phyloP scores from a whole-genome alignment of 768 basidiomycete genomes.

The Clitopilus hobsonii region DNA sequence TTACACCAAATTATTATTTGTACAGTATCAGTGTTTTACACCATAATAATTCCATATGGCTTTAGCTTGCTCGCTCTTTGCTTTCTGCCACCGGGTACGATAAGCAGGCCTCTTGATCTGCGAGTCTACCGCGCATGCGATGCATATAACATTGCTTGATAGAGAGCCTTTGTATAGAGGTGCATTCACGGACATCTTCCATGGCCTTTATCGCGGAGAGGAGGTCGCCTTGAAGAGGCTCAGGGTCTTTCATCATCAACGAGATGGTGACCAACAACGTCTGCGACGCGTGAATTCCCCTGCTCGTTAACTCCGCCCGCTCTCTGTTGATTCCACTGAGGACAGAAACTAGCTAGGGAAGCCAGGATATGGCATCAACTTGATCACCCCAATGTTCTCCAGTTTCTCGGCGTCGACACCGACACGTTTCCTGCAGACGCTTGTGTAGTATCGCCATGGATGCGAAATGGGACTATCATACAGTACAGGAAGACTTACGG shows the following conservation, averaged over 20 bases:
- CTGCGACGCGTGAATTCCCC: conserved; percentile 8
- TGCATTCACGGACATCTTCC: conserved; percentile 11
- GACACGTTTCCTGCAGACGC: conserved; percentile 9
- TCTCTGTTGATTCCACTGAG: background rate
- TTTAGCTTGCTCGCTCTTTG: no score
- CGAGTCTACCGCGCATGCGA: no score
- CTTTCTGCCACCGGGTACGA: no score
- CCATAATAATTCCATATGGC: no score
- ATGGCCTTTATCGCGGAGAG: conserved; percentile 11
- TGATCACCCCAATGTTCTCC: conserved; percentile 13
- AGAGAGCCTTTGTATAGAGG: conserved; percentile 12
- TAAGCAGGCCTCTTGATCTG: no score
- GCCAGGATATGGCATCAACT: conserved; percentile 12
- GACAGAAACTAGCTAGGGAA: conserved; percentile 12
- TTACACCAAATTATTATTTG: no score
- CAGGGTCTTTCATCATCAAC: conserved; percentile 9
- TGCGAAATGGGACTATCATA: conserved; percentile 12
- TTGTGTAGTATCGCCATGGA: conserved; percentile 12
- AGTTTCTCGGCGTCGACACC: conserved; percentile 13
- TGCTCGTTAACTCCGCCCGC: background rate
- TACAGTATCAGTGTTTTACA: no score
- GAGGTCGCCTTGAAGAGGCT: conserved; percentile 12
- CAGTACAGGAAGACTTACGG: conserved; percentile 11
- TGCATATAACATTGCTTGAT: conserved; percentile 9
- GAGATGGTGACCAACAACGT: conserved; percentile 7